Conservation (phyloP, 2,329 filamentous ascomycete species). For the Alternaria hordeiaustralica region DNA sequence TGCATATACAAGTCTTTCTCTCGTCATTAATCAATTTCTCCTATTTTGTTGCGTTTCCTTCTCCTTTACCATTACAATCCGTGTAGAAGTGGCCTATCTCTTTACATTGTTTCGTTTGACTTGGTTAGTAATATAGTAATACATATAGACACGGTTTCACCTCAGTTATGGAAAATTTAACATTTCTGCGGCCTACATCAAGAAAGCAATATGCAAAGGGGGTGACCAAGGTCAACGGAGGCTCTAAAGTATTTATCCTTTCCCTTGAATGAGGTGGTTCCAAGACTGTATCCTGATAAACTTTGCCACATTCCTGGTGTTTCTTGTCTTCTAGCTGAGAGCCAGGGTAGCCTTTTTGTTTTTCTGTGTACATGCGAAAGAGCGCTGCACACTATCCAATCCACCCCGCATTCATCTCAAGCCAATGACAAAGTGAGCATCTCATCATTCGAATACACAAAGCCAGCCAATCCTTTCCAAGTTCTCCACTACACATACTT, state of each 20-base stretch:
- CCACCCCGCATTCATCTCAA: not conserved
- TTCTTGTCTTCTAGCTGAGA: no score
- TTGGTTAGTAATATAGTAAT: not conserved
- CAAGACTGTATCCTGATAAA: not conserved
- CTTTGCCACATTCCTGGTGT: not conserved
- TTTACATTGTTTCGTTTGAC: not conserved
- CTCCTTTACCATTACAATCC: not conserved
- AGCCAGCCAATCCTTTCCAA: accelerated
- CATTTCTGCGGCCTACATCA: not conserved
- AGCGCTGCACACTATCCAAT: not conserved
- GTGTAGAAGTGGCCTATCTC: not conserved
- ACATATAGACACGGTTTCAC: not conserved
- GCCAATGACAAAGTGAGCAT: not conserved
- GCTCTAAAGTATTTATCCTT: not conserved
- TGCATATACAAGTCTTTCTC: not conserved
- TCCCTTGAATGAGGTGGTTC: not conserved
- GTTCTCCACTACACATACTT: not conserved
- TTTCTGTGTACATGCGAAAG: not conserved
- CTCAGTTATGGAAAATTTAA: not conserved
- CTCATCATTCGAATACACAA: not conserved
- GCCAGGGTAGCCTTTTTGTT: not conserved
- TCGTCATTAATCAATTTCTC: not conserved
- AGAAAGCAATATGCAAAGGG: not conserved
- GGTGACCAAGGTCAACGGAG: not conserved
- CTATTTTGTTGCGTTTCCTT: not conserved